Conservation (phyloP, 371 early-diverging fungal species). For the Mortierella sp. region DNA sequence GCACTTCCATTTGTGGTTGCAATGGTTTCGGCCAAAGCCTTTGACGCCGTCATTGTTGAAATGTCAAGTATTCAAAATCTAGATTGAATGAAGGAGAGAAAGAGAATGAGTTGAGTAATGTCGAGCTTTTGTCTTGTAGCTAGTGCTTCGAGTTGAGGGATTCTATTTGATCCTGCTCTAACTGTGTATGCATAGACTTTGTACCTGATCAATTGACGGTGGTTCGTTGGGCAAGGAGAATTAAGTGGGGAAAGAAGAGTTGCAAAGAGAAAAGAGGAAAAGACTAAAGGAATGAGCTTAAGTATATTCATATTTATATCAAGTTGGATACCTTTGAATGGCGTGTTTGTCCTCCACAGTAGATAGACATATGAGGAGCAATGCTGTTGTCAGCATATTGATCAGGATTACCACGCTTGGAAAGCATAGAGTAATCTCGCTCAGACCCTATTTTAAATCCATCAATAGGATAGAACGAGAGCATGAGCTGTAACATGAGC, state of each 20-base stretch:
- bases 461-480: background rate
- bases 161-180: background rate
- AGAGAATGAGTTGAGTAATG: background rate
- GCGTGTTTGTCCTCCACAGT: background rate
- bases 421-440: conserved; percentile 8
- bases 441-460: conserved; percentile 18
- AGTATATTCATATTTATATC: conserved; percentile 1
- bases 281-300: background rate
- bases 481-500: conserved; percentile 3
- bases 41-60: conserved; percentile 24
- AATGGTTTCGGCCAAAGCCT: background rate
- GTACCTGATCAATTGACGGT: conserved; percentile 3
- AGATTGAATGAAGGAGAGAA: background rate
- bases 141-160: background rate
- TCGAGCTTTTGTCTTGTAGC: background rate
- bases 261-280: background rate
- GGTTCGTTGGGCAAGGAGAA: background rate
- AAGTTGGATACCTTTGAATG: background rate
- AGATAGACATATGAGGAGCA: background rate
- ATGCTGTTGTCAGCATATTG: background rate
- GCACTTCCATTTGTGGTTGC: conserved; percentile 5
- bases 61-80: background rate
- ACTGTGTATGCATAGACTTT: background rate
- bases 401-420: background rate
- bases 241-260: no score